phyloP scores from a whole-genome alignment of 331 rosid species.

The Prunus yedoensis region DNA sequence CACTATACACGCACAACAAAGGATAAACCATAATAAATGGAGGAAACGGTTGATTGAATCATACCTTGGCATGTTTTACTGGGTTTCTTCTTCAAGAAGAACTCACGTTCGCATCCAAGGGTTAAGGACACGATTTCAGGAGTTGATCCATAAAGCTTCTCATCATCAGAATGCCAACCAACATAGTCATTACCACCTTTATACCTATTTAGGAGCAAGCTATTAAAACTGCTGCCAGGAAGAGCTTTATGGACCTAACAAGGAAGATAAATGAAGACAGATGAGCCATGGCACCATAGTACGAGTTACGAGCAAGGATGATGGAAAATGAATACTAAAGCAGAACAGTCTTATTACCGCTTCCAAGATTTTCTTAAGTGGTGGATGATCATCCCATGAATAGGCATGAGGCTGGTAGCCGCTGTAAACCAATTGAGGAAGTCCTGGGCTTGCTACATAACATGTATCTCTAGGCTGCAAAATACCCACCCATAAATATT shows the following conservation, averaged over 20 bases:
- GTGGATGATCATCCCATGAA: conserved; percentile 86
- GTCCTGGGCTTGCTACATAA: conserved; percentile 76
- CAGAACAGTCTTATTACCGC: conserved; percentile 45
- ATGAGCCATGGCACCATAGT: neutral
- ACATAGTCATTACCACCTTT: conserved; percentile 78
- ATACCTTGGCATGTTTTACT: conserved; percentile 51
- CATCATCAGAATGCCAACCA: conserved; percentile 97
- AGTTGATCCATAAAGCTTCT: conserved; percentile 74
- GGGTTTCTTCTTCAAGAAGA: conserved; percentile 68
- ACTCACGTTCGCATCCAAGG: conserved; percentile 88
- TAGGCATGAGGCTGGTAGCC: conserved; percentile 78
- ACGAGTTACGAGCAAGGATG: too few species aligned
- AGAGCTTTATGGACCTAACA: conserved; percentile 81
- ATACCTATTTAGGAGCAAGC: conserved; percentile 86
- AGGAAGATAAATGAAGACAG: conserved; percentile 20
- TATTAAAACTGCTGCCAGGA: conserved; percentile 88
- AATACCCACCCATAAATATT: neutral
- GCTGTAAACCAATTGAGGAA: conserved; percentile 73
- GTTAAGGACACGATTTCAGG: conserved; percentile 90
- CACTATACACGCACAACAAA: neutral
- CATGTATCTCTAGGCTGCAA: conserved; percentile 90
- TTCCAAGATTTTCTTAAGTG: conserved; percentile 64
- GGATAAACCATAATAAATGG: neutral
- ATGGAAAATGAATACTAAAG: too few species aligned
- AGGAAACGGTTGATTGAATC: neutral